Evolutionary conservation across 139 green algal species (phyloP).

Genomic region (Yamagishiella unicocca): DNA sequence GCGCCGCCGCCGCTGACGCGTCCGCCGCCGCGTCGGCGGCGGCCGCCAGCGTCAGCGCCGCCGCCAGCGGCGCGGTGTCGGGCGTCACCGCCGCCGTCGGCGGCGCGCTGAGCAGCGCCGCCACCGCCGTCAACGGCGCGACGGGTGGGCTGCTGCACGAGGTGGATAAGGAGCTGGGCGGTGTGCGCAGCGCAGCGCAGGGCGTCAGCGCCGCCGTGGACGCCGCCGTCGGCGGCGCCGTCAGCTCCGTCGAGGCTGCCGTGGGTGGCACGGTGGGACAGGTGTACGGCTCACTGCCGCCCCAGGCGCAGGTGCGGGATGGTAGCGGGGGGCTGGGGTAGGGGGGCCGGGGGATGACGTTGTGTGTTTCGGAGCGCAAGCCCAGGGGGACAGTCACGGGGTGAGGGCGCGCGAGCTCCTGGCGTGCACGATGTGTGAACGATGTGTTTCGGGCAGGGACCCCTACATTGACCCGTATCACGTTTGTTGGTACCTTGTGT

Average conservation of each 20-base stretch:
- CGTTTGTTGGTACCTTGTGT: too few species aligned
- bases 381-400: not conserved
- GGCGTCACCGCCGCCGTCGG: not conserved
- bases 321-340: too few species aligned
- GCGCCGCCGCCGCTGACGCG: not conserved
- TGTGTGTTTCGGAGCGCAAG: too few species aligned
- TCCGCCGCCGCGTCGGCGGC: not conserved
- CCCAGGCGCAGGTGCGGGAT: conserved; percentile 12
- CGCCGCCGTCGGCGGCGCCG: not conserved
- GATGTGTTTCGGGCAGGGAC: too few species aligned
- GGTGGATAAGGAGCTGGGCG: not conserved
- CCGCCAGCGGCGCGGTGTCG: conserved; percentile 1
- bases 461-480: too few species aligned
- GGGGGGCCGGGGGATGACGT: too few species aligned
- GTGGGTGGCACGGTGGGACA: not conserved
- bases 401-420: too few species aligned
- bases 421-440: too few species aligned
- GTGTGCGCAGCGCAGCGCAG: not conserved
- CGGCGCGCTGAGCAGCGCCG: not conserved
- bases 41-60: not conserved
- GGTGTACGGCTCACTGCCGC: conserved; percentile 19
- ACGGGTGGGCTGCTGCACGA: conserved; percentile 5
- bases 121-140: not conserved
- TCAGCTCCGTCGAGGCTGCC: not conserved
- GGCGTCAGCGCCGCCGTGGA: not conserved